phyloP scores from a whole-genome alignment of 1,284 basidiomycete species.

The Sporisorium scitamineum region DNA sequence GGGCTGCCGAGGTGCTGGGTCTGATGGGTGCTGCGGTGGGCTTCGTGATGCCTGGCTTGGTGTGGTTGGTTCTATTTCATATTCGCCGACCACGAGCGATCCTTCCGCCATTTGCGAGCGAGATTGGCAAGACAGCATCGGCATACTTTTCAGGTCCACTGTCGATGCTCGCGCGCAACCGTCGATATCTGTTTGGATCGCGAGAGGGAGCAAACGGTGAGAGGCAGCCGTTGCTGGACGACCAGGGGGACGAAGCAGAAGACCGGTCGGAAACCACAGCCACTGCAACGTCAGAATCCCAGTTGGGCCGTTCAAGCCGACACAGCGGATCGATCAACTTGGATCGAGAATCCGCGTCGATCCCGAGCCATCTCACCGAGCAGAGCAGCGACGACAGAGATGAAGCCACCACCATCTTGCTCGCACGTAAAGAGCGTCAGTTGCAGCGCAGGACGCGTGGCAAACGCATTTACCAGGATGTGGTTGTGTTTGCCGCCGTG shows the following conservation, averaged over 20 bases:
- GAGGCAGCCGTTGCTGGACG: slow-evolving; percentile 43
- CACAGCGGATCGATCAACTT: slow-evolving; percentile 10
- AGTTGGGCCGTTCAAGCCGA: slow-evolving; percentile 11
- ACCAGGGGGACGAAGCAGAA: background rate
- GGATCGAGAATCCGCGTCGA: slow-evolving; percentile 22
- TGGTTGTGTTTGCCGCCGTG: slow-evolving; percentile 53
- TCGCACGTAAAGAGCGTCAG: slow-evolving; percentile 64
- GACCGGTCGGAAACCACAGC: slow-evolving; percentile 2
- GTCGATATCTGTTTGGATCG: slow-evolving; percentile 40
- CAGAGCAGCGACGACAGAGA: slow-evolving; percentile 45
- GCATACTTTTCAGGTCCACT: slow-evolving; percentile 50
- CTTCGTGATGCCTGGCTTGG: slow-evolving; percentile 63
- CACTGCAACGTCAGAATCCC: background rate
- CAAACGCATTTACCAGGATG: slow-evolving; percentile 52
- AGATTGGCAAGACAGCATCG: slow-evolving; percentile 46
- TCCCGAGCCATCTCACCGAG: slow-evolving; percentile 51
- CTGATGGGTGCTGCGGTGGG: slow-evolving; percentile 63
- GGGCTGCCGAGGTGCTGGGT: slow-evolving; percentile 58
- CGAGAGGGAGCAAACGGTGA: slow-evolving; percentile 20
- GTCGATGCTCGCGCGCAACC: slow-evolving; percentile 49
- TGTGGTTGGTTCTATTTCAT: slow-evolving; percentile 66
- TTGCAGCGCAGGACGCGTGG: slow-evolving; percentile 56
- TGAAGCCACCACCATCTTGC: slow-evolving; percentile 60
- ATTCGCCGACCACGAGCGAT: slow-evolving; percentile 64
- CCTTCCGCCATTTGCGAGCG: slow-evolving; percentile 53